These are phyloP conservation scores for Pseudocercospora macadamiae DNA, from an alignment of 2,329 filamentous ascomycete genomes.

Conservation along the genomic window DNA sequence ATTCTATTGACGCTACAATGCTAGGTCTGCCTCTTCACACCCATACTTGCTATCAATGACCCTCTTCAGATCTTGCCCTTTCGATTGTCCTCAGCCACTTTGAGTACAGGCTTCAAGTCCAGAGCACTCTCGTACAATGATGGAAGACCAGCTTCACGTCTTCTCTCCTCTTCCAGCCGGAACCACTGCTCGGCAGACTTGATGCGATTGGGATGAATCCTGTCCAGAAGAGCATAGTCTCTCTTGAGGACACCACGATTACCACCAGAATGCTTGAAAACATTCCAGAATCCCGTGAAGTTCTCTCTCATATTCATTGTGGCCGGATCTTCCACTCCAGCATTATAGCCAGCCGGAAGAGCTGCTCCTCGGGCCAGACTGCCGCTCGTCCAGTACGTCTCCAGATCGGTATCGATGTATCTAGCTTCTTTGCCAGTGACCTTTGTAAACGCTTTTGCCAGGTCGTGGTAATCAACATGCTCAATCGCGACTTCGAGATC, in stretches of 20 bases:
- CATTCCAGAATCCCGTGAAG: slow-evolving; percentile 57
- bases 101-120: slow-evolving; percentile 18
- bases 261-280: slow-evolving; percentile 48
- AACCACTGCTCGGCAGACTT: slow-evolving; percentile 56
- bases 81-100: slow-evolving; percentile 18
- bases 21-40: too few relatives aligned
- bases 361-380: slow-evolving; percentile 46
- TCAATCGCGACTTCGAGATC: slow-evolving; percentile 35
- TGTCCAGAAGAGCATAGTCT: slow-evolving; percentile 55
- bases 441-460: slow-evolving; percentile 38
- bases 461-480: slow-evolving; percentile 33
- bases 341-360: slow-evolving; percentile 47
- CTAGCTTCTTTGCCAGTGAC: slow-evolving; percentile 39
- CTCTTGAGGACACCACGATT: slow-evolving; percentile 49
- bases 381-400: slow-evolving; percentile 42
- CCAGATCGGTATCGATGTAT: slow-evolving; percentile 32
- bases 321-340: slow-evolving; percentile 38
- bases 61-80: slow-evolving; percentile 12
- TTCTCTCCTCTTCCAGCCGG: neutral
- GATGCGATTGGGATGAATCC: slow-evolving; percentile 56
- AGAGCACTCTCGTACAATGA: slow-evolving; percentile 15
- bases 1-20: too few relatives aligned
- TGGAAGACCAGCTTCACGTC: slow-evolving; percentile 10
- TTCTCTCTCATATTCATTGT: slow-evolving; percentile 50
- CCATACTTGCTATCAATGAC: neutral